Base-by-base conservation (phyloP, 148 eudicot species). In the Silene conica region DNA sequence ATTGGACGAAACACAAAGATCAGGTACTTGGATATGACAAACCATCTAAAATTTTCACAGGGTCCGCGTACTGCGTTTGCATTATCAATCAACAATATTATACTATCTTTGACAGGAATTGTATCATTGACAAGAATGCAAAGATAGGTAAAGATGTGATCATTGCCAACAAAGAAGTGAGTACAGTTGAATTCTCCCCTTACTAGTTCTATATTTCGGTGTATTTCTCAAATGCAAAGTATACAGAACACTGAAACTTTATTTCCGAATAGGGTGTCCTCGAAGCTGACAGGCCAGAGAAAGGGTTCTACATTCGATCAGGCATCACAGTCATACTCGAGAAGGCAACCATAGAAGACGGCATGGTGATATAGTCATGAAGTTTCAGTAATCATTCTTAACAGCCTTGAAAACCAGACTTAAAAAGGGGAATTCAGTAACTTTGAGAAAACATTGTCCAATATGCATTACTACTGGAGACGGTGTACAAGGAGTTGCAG, bases 71-170 rank as follows among this genome's bases (percentile, higher is more conserved):
- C 5, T 11, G 13, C 14, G 2, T 15, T 48, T 13, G 52, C 52
- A 13, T 48, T 63, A 16, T 9, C 2, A 26, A 45, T 8, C 12
- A 60, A 15, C 41, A 23, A 9, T 14, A 15, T 63, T 64, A 12
- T 14, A 74, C 20, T 45, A 25, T 9, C n/a, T 69, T 62, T 26
- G 43, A 68, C 62, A 95, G 99, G 79, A 92, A 87, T 21, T 92
- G 97, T 59, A 95, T 95, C 63, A 90, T 95, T 38, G 99, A 95
- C 89, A 95, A 95, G 87, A 95, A 92, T 70, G 96, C 91, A 15
- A 92, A 85, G 85, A 87, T 95, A 28, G 99, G 99, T 56, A 81
- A 84, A 58, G 79, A 92, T 72, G 99, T 95, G 81, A 72, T 89
- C 84, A 95, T 95, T 77, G 75, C 81, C 86, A 95, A 95, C 81